These are phyloP conservation scores for Quercus aquifolioides DNA, from an alignment of 306 rosid genomes.

Conservation along the genomic window DNA sequence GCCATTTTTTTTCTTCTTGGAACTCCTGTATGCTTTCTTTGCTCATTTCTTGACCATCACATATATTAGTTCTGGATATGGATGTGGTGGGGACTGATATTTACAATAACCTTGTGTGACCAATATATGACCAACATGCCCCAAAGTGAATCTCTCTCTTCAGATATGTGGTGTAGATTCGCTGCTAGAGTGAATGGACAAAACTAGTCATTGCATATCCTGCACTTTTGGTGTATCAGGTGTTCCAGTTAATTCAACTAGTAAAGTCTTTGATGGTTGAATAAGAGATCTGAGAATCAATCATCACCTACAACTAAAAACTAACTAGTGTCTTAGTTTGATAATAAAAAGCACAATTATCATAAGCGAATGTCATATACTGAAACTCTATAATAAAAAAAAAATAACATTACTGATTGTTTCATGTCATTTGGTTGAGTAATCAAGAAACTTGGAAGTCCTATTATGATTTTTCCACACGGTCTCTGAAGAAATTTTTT, in stretches of 20 bases:
- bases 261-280: no score
- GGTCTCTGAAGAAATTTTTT: neutral
- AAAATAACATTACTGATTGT: no score
- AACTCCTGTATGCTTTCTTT: conserved; percentile 1
- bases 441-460: neutral
- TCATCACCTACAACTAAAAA: no score
- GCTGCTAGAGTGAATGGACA: neutral
- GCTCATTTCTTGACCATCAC: conserved; percentile 32
- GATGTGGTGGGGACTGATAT: conserved; percentile 25
- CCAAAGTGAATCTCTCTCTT: neutral
- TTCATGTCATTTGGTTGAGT: neutral
- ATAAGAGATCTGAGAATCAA: no score
- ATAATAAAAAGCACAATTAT: no score
- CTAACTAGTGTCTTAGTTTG: no score
- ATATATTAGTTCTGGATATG: conserved; percentile 36
- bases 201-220: no score
- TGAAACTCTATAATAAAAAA: no score
- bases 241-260: accelerated
- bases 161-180: neutral
- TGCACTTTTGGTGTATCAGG: no score
- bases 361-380: no score
- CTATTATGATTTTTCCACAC: neutral
- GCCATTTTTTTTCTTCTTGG: conserved; percentile 50
- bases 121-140: neutral
- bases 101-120: conserved; percentile 30